Conservation (phyloP, 768 basidiomycete species). For the Pleurotus salmoneostramineus region DNA sequence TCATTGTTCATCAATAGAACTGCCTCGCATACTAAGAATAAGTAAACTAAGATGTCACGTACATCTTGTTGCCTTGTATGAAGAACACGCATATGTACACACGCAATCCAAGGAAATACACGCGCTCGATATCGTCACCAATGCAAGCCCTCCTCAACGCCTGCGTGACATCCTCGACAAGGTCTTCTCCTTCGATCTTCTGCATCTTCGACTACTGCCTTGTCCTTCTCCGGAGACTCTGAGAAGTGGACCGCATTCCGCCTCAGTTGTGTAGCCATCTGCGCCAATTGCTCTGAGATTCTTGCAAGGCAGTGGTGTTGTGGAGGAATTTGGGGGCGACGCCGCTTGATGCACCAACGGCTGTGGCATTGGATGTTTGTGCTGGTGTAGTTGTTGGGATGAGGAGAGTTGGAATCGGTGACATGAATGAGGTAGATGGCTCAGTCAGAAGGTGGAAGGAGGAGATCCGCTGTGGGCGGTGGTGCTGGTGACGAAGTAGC, state of each 20-base stretch:
- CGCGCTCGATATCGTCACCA: too few relatives aligned
- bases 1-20: too few relatives aligned
- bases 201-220: conserved; percentile 60
- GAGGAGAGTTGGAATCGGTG: conserved; percentile 24
- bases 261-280: conserved; percentile 88
- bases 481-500: not conserved
- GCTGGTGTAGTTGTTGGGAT: conserved; percentile 28
- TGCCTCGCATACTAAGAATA: too few relatives aligned
- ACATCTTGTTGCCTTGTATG: too few relatives aligned
- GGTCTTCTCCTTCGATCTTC: conserved; percentile 75
- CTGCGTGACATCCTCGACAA: too few relatives aligned
- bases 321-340: conserved; percentile 38
- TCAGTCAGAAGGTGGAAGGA: conserved; percentile 36
- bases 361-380: conserved; percentile 20
- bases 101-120: too few relatives aligned
- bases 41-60: too few relatives aligned
- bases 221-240: conserved; percentile 68
- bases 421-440: conserved; percentile 12
- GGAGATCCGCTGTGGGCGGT: conserved; percentile 27
- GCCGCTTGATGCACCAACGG: conserved; percentile 18
- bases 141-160: too few relatives aligned
- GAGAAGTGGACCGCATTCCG: conserved; percentile 81
- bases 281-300: conserved; percentile 69
- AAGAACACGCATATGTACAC: too few relatives aligned
- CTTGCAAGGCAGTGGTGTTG: conserved; percentile 62